Evolutionary conservation across 352 stramenopile genomes (phyloP).

Genomic region (Phytophthora uliginosa): DNA sequence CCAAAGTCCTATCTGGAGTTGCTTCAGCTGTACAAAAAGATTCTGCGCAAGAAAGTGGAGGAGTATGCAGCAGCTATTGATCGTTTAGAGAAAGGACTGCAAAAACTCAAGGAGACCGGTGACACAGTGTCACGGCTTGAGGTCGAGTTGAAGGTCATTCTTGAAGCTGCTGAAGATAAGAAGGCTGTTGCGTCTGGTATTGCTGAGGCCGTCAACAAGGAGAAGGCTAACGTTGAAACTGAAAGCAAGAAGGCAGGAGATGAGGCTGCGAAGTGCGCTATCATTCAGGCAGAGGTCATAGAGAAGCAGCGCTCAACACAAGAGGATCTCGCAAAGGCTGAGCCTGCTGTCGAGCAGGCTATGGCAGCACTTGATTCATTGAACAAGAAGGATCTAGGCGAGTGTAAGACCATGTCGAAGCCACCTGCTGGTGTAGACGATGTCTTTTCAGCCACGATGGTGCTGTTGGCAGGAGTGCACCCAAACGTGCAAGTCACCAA

Average conservation of each 20-base stretch:
- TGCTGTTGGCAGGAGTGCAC: conserved; percentile 95
- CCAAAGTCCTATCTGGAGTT: conserved; percentile 97
- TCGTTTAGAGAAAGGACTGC: conserved; percentile 93
- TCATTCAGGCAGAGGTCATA: conserved; percentile 95
- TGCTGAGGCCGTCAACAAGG: conserved; percentile 95
- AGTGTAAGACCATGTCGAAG: conserved; percentile 98
- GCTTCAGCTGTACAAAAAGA: conserved; percentile 96
- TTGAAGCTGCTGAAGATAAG: conserved; percentile 97
- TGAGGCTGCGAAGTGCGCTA: conserved; percentile 93
- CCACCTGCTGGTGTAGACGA: conserved; percentile 95
- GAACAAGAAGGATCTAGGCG: conserved; percentile 97
- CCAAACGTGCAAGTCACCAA: conserved; percentile 95
- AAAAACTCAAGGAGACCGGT: conserved; percentile 95
- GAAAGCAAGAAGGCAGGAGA: conserved; percentile 95
- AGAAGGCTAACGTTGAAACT: conserved; percentile 96
- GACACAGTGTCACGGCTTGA: conserved; percentile 95
- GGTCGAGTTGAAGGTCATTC: conserved; percentile 95
- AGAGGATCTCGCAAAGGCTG: conserved; percentile 95
- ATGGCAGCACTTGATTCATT: conserved; percentile 97
- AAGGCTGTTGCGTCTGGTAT: conserved; percentile 95
- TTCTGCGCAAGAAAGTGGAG: conserved; percentile 93
- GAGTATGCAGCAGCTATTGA: conserved; percentile 93
- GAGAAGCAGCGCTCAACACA: conserved; percentile 92
- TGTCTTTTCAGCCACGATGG: conserved; percentile 95
- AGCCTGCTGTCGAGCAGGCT: conserved; percentile 95